Conservation (phyloP, 1,284 basidiomycete genomes). For the Fomitopsis palustris region DNA sequence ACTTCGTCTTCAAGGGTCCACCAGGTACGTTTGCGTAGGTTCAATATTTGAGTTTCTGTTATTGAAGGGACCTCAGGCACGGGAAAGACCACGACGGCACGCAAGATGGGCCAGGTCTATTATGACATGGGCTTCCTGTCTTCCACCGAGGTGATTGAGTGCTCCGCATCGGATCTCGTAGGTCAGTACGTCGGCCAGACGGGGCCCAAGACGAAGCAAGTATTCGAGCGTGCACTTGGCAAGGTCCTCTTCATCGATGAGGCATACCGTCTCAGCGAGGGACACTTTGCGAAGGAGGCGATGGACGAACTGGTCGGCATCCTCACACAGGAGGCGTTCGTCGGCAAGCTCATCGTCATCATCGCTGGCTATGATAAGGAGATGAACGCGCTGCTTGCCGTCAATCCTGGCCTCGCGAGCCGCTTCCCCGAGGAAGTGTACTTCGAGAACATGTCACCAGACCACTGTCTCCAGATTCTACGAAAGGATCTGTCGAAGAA, state of each 20-base stretch:
- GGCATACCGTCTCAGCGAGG: constrained; percentile 55
- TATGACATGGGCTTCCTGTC: constrained; percentile 64
- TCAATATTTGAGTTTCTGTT: background rate
- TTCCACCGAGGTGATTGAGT: constrained; percentile 51
- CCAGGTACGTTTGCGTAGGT: constrained; percentile 40
- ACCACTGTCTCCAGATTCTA: constrained; percentile 49
- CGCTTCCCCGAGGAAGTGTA: constrained; percentile 59
- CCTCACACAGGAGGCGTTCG: constrained; percentile 53
- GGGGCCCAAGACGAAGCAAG: constrained; percentile 55
- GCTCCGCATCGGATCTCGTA: constrained; percentile 63
- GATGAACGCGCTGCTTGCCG: constrained; percentile 53
- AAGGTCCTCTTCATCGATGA: constrained; percentile 67
- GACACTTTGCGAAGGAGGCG: constrained; percentile 62
- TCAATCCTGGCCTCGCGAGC: constrained; percentile 62
- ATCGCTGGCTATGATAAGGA: constrained; percentile 66
- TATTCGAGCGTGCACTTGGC: constrained; percentile 59
- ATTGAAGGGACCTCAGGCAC: constrained; percentile 22
- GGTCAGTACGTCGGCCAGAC: constrained; percentile 67
- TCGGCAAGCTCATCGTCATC: constrained; percentile 57
- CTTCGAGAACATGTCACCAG: constrained; percentile 50
- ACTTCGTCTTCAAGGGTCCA: constrained; percentile 69
- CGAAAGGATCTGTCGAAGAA: constrained; percentile 40
- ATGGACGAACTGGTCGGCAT: constrained; percentile 63
- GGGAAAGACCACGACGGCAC: constrained; percentile 42
- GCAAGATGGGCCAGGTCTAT: constrained; percentile 50